Percentiles rank a stretch among this genome's conserved stretches.
Conservation (phyloP, 2,329 filamentous ascomycete species). For the Penicillium sumatraense region DNA sequence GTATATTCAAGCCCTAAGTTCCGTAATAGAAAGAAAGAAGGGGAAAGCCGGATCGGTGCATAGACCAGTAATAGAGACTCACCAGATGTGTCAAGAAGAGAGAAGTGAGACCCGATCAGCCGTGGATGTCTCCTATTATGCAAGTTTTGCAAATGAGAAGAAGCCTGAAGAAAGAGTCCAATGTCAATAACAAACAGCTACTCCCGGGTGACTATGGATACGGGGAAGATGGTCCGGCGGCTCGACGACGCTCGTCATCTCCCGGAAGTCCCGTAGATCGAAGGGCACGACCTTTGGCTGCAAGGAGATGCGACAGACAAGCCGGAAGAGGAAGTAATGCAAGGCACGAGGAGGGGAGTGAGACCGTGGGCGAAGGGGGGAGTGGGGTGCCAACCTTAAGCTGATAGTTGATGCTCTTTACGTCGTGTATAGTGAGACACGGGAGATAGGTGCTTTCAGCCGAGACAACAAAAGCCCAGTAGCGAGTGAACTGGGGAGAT, state of each 20-base stretch:
- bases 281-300: slow-evolving; percentile 34
- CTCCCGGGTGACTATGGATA: slow-evolving; percentile 21
- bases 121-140: slow-evolving; percentile 37
- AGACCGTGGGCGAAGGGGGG: slow-evolving; percentile 34
- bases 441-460: slow-evolving; percentile 18
- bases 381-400: slow-evolving; percentile 36
- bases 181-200: slow-evolving; percentile 42
- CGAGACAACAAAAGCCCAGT: slow-evolving; percentile 22
- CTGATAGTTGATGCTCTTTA: slow-evolving; percentile 14
- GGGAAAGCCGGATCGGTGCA: slow-evolving; percentile 34
- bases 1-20: background rate
- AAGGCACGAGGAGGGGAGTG: slow-evolving; percentile 38
- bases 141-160: slow-evolving; percentile 24
- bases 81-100: slow-evolving; percentile 3
- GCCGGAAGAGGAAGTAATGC: slow-evolving; percentile 36
- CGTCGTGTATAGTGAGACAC: slow-evolving; percentile 4
- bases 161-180: slow-evolving; percentile 27
- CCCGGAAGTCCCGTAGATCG: slow-evolving; percentile 24
- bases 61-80: slow-evolving; percentile 31
- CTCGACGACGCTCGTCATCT: slow-evolving; percentile 35
- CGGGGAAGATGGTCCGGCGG: slow-evolving; percentile 33
- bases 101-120: slow-evolving; percentile 22
- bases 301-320: slow-evolving; percentile 38
- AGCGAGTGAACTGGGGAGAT: background rate
- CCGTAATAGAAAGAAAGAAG: slow-evolving; percentile 14